Percentiles rank a stretch among this genome's conserved stretches.
Conservation (phyloP, 1,139 yeast species). For the Sugiyamaella castrensis region DNA sequence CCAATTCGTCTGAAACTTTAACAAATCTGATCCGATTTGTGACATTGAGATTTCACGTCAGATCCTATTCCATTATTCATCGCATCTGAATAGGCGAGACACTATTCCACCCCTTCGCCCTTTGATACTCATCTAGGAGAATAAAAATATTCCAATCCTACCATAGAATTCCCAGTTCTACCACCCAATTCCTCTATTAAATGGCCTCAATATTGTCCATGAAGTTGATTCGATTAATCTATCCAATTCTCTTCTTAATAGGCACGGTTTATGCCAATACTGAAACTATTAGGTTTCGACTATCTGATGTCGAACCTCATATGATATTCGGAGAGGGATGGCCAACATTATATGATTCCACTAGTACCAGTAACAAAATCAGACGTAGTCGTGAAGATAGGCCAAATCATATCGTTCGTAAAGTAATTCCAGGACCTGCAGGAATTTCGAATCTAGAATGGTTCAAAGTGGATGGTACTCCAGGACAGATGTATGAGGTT, state of each 20-base stretch:
- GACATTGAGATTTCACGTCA: no score
- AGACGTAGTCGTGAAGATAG: constrained; percentile 4
- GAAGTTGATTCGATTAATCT: no score
- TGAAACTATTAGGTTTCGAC: constrained; percentile 6
- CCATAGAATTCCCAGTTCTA: no score
- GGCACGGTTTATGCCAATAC: constrained; percentile 1
- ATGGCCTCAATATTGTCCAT: no score
- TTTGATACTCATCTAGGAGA: no score
- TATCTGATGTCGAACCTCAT: background rate
- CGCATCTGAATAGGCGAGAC: no score
- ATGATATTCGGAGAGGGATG: background rate
- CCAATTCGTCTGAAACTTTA: no score
- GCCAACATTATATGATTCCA: constrained; percentile 3
- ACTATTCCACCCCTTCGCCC: no score
- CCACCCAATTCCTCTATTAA: no score
- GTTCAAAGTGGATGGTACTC: constrained; percentile 11
- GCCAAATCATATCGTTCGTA: background rate
- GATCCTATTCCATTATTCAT: no score
- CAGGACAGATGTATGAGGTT: constrained; percentile 31
- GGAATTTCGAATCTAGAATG: constrained; percentile 7
- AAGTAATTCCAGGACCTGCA: background rate
- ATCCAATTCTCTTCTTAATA: background rate
- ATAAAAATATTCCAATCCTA: no score
- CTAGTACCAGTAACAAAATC: constrained; percentile 3
- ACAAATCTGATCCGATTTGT: no score